Evolutionary conservation across 2,329 filamentous ascomycete genomes (phyloP), one percentile per base, ranked within the genome.

Genomic region (Fragosphaeria purpurea): DNA sequence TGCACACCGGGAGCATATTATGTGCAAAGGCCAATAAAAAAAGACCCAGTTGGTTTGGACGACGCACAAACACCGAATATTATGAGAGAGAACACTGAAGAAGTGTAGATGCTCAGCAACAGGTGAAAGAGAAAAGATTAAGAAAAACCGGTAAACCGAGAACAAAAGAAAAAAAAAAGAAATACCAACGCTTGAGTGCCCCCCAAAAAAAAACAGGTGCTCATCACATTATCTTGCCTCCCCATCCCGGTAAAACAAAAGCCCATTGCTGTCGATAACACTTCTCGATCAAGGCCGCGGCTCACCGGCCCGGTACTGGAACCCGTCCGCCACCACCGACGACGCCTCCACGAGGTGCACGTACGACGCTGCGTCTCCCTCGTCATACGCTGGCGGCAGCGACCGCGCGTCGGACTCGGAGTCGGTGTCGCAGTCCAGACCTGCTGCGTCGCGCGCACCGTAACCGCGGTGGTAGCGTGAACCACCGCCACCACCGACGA

Each of bases 361-460:
- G 33, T 55, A 55, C 7, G 22, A 22, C 22, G 22, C 22, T 22
- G 22, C 22, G 22, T 41, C 53, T 7, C 59, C 57, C 33, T 64
- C 63, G 22, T 71, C 66, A 55, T 74, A 74, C 0, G 71, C 63
- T 0, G 72, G 72, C 4, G 72, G 72, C 6, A 72, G 64, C 37
- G 60, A 60, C 52, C 72, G 70, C 37, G 65, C 63, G 38, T 64
- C 61, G 22, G 22, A 22, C 22, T 22, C 22, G 22, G 22, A 22
- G n/a, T 57, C 59, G 47, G 51, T 54, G 8, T 57, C 55, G 6
- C 50, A 51, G 35, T 46, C 50, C 6, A 47, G 38, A 37, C 43
- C 51, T 31, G 47, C 44, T 10, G 44, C 39, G 31, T 52, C 50
- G 33, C 47, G 48, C 2, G 44, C 44, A 31, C 50, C 40, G 32